These are phyloP conservation scores for Phytophthora constricta DNA, from an alignment of 352 stramenopile genomes.

Conservation along the genomic window DNA sequence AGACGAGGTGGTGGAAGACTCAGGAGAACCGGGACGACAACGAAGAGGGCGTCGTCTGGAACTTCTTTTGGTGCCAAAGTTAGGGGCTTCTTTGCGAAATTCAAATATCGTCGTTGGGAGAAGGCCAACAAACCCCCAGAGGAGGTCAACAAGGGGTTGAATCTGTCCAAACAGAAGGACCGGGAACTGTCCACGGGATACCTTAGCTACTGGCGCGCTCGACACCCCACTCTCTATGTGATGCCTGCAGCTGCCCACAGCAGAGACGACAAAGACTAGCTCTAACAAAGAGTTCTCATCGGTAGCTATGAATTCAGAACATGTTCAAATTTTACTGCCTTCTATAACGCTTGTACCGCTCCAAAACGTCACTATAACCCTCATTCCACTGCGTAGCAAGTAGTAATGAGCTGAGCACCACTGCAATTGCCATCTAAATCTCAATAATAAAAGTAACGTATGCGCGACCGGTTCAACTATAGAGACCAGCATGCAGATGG, in stretches of 20 bases:
- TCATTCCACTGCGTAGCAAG: too few species aligned
- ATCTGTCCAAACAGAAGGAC: not conserved
- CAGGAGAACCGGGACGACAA: not conserved
- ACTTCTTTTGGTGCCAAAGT: not conserved
- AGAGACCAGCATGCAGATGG: too few species aligned
- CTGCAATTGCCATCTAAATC: too few species aligned
- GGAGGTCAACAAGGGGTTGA: not conserved
- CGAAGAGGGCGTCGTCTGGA: not conserved
- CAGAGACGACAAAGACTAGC: not conserved
- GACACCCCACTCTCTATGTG: not conserved
- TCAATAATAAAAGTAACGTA: too few species aligned
- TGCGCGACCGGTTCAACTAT: too few species aligned
- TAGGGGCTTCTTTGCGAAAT: not conserved
- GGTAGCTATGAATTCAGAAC: too few species aligned
- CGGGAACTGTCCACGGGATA: not conserved
- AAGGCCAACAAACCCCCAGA: not conserved
- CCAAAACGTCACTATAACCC: too few species aligned
- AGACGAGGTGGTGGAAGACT: not conserved
- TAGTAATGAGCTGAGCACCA: too few species aligned
- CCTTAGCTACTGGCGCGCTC: not conserved
- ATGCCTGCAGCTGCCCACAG: not conserved
- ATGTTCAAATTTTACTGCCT: too few species aligned
- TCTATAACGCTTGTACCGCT: too few species aligned
- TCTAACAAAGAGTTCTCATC: too few species aligned
- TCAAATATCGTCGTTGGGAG: not conserved